Percentiles rank a stretch among this genome's conserved stretches.
These are phyloP conservation scores for Phylloporus arenicola DNA, from an alignment of 768 basidiomycete genomes.

Conservation along the genomic window DNA sequence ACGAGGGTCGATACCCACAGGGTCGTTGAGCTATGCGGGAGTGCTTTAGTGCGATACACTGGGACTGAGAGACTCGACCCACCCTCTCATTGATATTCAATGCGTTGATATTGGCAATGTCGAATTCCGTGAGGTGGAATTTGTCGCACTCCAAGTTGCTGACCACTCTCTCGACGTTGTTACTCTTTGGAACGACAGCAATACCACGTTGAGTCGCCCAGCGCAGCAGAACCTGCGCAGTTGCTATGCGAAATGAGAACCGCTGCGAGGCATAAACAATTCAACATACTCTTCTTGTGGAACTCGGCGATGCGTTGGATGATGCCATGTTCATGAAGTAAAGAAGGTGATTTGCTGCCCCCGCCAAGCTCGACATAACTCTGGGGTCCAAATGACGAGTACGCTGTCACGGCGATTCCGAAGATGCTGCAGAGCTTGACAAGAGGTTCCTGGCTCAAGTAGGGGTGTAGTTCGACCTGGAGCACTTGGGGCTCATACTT, in stretches of 20 bases:
- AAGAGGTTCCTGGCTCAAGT: slow-evolving; percentile 45
- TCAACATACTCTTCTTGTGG: slow-evolving; percentile 46
- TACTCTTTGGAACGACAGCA: slow-evolving; percentile 73
- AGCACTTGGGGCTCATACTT: slow-evolving; percentile 53
- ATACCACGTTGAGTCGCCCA: slow-evolving; percentile 76
- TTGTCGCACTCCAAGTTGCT: slow-evolving; percentile 43
- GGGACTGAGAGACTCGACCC: slow-evolving; percentile 21
- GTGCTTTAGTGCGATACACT: slow-evolving; percentile 3
- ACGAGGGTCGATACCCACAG: slow-evolving; percentile 58
- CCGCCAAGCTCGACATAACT: slow-evolving; percentile 63
- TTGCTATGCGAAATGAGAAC: slow-evolving; percentile 16
- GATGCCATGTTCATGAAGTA: slow-evolving; percentile 44
- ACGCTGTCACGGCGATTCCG: slow-evolving; percentile 49
- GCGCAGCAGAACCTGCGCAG: slow-evolving; percentile 67
- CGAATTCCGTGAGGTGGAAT: slow-evolving; percentile 50
- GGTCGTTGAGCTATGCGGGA: slow-evolving; percentile 57
- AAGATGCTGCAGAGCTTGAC: slow-evolving; percentile 40
- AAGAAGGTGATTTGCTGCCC: slow-evolving; percentile 42
- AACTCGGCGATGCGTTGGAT: slow-evolving; percentile 43
- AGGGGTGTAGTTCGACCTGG: slow-evolving; percentile 59
- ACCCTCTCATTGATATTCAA: slow-evolving; percentile 65
- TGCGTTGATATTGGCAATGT: slow-evolving; percentile 50
- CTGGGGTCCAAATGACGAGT: slow-evolving; percentile 51
- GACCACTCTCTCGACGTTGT: slow-evolving; percentile 34
- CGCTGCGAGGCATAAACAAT: background rate